Conservation (phyloP, 352 stramenopile species). For the Pythium insidiosum region DNA sequence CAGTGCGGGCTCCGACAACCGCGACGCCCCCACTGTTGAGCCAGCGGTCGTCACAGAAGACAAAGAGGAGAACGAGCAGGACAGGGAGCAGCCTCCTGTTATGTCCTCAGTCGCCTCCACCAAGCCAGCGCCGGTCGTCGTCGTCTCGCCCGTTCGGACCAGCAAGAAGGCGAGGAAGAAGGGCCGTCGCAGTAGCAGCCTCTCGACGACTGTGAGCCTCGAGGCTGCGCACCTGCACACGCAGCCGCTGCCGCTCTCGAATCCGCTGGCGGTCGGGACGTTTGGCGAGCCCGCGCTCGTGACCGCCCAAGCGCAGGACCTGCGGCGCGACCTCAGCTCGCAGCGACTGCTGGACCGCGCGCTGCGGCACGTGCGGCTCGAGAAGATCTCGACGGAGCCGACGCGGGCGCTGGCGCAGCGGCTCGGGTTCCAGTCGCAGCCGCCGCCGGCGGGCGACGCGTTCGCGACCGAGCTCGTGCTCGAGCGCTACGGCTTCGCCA, state of each 20-base stretch:
- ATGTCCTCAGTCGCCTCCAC: too few relatives aligned
- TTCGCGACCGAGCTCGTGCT: constrained; percentile 43
- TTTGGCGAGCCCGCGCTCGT: constrained; percentile 32
- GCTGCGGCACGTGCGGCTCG: constrained; percentile 34
- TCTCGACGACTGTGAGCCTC: neutral
- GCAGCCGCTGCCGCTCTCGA: neutral
- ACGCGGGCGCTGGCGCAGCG: constrained; percentile 9
- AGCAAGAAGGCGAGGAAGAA: too few relatives aligned
- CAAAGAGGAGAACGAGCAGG: neutral
- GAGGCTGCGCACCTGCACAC: constrained; percentile 6
- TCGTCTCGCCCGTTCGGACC: too few relatives aligned
- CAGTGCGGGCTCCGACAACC: constrained; percentile 3
- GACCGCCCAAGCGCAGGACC: constrained; percentile 25
- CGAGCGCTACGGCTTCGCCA: constrained; percentile 51
- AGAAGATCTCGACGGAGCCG: constrained; percentile 22
- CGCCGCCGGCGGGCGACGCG: constrained; percentile 25
- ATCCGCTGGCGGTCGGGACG: constrained; percentile 9
- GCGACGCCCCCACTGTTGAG: constrained; percentile 6
- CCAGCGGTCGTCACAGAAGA: neutral
- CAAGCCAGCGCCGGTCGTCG: too few relatives aligned
- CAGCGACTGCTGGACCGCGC: constrained; percentile 40
- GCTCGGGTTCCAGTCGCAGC: constrained; percentile 15
- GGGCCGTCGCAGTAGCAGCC: too few relatives aligned
- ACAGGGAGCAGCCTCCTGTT: too few relatives aligned
- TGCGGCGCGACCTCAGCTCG: constrained; percentile 35